Evolutionary conservation across 345 rosid genomes (phyloP), one percentile per base, ranked within the genome.

Genomic region (Heritiera littoralis): DNA sequence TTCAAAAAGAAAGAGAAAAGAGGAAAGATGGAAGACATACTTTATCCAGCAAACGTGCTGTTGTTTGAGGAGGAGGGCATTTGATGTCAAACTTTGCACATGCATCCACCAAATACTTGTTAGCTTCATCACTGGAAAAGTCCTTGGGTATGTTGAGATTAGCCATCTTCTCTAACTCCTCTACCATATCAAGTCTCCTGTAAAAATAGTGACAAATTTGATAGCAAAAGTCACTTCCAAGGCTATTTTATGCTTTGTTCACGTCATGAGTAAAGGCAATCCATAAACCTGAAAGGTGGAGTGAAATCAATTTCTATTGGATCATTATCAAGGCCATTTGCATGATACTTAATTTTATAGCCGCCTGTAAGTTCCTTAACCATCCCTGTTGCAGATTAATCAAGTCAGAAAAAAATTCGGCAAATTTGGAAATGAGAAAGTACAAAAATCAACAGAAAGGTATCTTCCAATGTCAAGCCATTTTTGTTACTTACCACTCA

Each of bases 221-320:
- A 52, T 8, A 60, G 52, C 15, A 52, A 28, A 46, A 73, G 54
- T 54, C 11, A 77, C 9, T 43, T 59, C 56, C 35, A 54, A 12
- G n/a, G 8, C 38, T 12, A 30, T 6, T 40, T 40, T 15, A 69
- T 28, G 23, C 41, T 61, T 41, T 52, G 40, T 20, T 32, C 10
- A 38, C 46, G 32, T 77, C 63, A 77, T 52, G 66, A 38, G 74
- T 38, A 59, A 52, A 9, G 60, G 56, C 20, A 23, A 60, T 43
- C 48, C 32, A 79, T 80, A 65, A 41, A 96, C 99, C 98, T 96
- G 87, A 92, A 96, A 60, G 98, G 99, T 2, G 99, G 98, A 74
- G 98, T 92, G 81, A 94, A 96, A 81, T 96, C 98, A 59, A 96
- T 92, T 84, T 96, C 99, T 59, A 94, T 90, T 70, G 98, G 98